phyloP scores from a whole-genome alignment of 169 alveolate genomes.

The Cyclospora cayetanensis region DNA sequence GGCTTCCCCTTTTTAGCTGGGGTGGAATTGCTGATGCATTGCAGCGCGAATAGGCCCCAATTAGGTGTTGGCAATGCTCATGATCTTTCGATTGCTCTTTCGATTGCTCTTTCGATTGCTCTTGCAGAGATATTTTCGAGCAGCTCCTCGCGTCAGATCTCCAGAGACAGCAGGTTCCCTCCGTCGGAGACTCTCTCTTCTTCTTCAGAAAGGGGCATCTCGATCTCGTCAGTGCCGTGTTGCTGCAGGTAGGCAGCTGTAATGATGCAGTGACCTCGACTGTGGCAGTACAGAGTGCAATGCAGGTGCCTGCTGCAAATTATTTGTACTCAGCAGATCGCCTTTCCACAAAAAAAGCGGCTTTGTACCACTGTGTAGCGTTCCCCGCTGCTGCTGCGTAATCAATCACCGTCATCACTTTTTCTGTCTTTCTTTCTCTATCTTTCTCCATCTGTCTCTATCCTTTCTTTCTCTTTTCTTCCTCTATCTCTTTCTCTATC shows the following conservation, averaged over 20 bases:
- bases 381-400: too few relatives aligned
- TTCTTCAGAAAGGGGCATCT: constrained; percentile 66
- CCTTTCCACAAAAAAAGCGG: too few relatives aligned
- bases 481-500: not conserved
- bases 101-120: not conserved
- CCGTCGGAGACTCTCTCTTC: constrained; percentile 49
- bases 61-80: not conserved
- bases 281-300: too few relatives aligned
- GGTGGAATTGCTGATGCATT: not conserved
- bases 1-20: not conserved
- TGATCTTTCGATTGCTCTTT: too few relatives aligned
- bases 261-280: too few relatives aligned
- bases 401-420: too few relatives aligned
- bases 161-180: constrained; percentile 41
- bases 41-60: not conserved
- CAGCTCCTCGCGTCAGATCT: constrained; percentile 57
- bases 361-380: too few relatives aligned
- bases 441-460: not conserved
- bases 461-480: not conserved
- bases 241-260: constrained; percentile 35
- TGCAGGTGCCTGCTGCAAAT: too few relatives aligned
- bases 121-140: constrained; percentile 21
- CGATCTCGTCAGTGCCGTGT: not conserved
- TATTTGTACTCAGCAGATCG: too few relatives aligned
- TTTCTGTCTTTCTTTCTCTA: not conserved